phyloP scores from a whole-genome alignment of 257 asterid species.

The Capsicum pubescens region DNA sequence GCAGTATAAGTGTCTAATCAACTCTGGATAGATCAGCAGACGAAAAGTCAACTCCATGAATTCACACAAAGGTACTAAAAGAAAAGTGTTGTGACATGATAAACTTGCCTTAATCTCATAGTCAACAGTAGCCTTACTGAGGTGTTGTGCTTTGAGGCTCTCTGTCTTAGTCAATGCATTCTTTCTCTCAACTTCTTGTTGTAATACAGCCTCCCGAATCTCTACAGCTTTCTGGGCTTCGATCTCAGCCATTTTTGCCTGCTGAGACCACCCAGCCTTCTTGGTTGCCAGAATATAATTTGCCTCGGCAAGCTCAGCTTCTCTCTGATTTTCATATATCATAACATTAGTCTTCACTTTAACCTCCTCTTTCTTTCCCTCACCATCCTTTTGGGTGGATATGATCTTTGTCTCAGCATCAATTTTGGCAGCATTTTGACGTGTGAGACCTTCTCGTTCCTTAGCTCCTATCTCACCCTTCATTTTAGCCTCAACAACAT shows the following conservation, averaged over 20 bases:
- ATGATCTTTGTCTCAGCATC: constrained; percentile 67
- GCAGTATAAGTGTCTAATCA: background rate
- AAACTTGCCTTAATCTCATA: constrained; percentile 57
- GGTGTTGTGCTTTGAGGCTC: constrained; percentile 59
- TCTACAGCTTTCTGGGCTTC: constrained; percentile 65
- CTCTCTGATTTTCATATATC: constrained; percentile 56
- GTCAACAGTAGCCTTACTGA: constrained; percentile 63
- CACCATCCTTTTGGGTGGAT: constrained; percentile 55
- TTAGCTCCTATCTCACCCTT: constrained; percentile 69
- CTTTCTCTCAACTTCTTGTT: constrained; percentile 63
- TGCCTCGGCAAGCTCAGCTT: constrained; percentile 65
- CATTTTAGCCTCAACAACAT: constrained; percentile 67
- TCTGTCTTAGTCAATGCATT: constrained; percentile 54
- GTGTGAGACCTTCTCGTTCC: constrained; percentile 54
- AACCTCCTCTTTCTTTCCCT: constrained; percentile 58
- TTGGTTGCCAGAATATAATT: constrained; percentile 57
- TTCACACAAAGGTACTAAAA: background rate
- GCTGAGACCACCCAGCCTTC: constrained; percentile 66
- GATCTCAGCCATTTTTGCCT: constrained; percentile 59
- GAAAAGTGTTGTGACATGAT: background rate
- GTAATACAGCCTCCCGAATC: constrained; percentile 59
- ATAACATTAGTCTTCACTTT: constrained; percentile 54
- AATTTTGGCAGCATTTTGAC: constrained; percentile 61
- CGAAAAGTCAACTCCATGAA: constrained; percentile 8
- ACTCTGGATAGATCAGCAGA: background rate